Conservation (phyloP, 163 green algal genomes). For the Chlamydomonas reinhardtii region DNA sequence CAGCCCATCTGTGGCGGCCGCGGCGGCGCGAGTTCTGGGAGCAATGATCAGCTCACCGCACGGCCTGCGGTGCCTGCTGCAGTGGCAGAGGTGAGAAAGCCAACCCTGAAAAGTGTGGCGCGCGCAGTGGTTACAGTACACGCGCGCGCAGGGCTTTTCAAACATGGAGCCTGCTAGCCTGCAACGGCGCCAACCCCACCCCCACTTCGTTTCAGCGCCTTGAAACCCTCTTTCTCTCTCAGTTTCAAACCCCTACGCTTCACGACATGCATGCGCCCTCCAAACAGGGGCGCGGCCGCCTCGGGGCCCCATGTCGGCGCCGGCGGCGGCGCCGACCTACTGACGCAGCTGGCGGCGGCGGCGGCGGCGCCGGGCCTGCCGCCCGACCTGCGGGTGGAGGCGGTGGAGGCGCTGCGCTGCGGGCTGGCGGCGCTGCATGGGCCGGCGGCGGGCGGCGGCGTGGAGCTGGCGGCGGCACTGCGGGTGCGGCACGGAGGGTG, state of each 20-base stretch:
- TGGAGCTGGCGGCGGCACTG: conserved; percentile 34
- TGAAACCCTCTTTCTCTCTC: no score
- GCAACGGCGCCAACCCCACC: no score
- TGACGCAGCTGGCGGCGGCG: not conserved
- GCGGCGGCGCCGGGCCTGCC: conserved; percentile 12
- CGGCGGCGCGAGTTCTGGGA: conserved; percentile 28
- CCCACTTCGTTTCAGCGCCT: no score
- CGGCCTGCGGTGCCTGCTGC: conserved; percentile 30
- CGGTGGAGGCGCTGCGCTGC: conserved; percentile 14
- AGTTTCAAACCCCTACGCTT: no score
- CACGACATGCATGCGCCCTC: no score
- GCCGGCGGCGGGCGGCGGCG: conserved; percentile 22
- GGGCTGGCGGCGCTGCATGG: conserved; percentile 26
- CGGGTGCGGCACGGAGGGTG: not conserved
- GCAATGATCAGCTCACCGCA: conserved; percentile 1
- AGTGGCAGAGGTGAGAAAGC: conserved; percentile 42
- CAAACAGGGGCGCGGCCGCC: no score
- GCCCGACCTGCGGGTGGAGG: conserved; percentile 22
- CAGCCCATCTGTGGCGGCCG: not conserved
- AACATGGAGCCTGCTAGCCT: no score
- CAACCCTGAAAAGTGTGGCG: no score
- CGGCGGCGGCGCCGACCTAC: conserved; percentile 5
- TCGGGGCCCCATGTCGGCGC: no score
- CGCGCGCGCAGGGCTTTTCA: no score
- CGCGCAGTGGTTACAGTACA: no score